A percentile compares a stretch with the other conserved stretches of the same genome.
These are phyloP conservation scores for Aspergillus arachidicola DNA, from an alignment of 2,329 filamentous ascomycete species.

Conservation along the genomic window DNA sequence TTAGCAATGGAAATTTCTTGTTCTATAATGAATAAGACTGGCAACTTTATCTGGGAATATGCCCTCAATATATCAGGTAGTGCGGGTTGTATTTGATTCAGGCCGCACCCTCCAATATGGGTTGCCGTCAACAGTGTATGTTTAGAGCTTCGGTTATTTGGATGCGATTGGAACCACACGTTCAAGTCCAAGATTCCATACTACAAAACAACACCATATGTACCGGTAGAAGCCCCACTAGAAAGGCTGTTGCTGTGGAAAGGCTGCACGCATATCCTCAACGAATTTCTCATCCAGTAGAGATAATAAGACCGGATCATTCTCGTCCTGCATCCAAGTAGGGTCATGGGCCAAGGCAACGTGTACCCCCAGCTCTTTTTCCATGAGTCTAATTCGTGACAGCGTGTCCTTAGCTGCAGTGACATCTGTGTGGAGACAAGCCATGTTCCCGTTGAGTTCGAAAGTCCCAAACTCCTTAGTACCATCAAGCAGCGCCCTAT, in stretches of 20 bases:
- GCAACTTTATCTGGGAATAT: too few species aligned
- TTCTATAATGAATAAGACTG: too few species aligned
- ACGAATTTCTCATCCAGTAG: background rate
- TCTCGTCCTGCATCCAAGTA: background rate
- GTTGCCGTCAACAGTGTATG: too few species aligned
- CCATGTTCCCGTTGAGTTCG: background rate
- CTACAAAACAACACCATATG: background rate
- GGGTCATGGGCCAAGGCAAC: background rate
- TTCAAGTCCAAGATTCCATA: background rate
- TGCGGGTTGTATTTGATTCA: too few species aligned
- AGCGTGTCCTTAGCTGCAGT: background rate
- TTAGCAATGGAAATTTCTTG: too few species aligned
- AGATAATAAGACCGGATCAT: background rate
- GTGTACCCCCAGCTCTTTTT: background rate
- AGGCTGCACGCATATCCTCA: background rate
- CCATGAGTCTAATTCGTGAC: background rate
- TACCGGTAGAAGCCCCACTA: background rate
- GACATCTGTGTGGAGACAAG: background rate
- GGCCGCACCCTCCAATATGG: too few species aligned
- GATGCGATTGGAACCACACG: background rate
- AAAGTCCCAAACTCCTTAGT: background rate
- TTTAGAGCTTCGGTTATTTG: background rate
- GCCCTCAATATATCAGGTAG: too few species aligned
- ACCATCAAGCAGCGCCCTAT: background rate
- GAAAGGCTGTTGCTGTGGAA: background rate